Base-by-base conservation (phyloP, 2,329 filamentous ascomycete species). In the Blastomyces gilchristii region DNA sequence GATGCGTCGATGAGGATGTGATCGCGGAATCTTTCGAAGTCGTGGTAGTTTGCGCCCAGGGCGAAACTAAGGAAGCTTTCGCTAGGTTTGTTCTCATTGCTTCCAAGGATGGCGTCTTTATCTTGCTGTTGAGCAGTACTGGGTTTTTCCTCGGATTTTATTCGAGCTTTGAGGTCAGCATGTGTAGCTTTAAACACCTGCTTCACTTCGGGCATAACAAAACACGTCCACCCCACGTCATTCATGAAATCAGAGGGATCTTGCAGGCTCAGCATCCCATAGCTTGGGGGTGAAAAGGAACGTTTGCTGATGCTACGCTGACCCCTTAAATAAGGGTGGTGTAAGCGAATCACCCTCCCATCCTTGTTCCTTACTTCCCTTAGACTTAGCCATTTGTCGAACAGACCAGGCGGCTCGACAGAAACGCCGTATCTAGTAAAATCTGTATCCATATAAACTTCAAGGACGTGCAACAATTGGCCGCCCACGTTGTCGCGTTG, bases 171-270 rank as follows among this genome's bases (percentile, higher is more conserved):
- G 34, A 78, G 65, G 43, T 66, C 64, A 28, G 68, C 62, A 65
- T 74, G 61, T 28, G 73, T 70, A 49, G 63, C 57, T 5, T 68
- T 66, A 54, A 83, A 77, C 0, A 77, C 80, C 14, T 63, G 64
- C 64, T 81, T 76, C 18, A 86, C 68, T 63, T 85, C 79, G 63
- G 77, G 77, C 65, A 83, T 81, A 16, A 76, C 76, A 62, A 77
- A 73, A 54, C 74, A 77, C 61, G 78, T 78, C 53, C 74, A 72
- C 43, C 84, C 84, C 0, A 86, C 75, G 68, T 87, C 82, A 69
- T 85, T 85, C 68, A 77, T 76, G 25, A 78, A 76, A 68, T 85
- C 79, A 8, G 82, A 81, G 0, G 85, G 85, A 67, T 87, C 84
- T 71, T 85, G 83, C 16, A 87, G 74, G 64, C 76, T 82, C 59